phyloP scores from a whole-genome alignment of 75 land plant species.

The Cryptomeria japonica region DNA sequence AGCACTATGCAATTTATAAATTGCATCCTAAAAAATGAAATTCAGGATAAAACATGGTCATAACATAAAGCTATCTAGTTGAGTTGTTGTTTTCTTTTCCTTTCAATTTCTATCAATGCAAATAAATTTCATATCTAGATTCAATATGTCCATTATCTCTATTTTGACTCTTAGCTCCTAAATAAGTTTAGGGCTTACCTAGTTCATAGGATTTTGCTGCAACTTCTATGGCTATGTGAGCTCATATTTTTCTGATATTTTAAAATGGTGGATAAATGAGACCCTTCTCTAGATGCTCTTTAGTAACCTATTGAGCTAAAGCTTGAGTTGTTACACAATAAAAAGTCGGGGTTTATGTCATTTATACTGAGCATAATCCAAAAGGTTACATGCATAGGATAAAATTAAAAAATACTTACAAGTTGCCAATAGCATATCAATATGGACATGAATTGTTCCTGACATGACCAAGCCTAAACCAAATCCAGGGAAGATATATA shows the following conservation, averaged over 20 bases:
- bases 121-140: not conserved
- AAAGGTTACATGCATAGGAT: not conserved
- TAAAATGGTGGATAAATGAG: slow-evolving; percentile 81
- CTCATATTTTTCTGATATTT: slow-evolving; percentile 87
- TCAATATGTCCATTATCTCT: not conserved
- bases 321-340: slow-evolving; percentile 66
- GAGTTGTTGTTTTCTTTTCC: not conserved
- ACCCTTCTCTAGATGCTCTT: slow-evolving; percentile 72
- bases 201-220: slow-evolving; percentile 91
- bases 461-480: slow-evolving; percentile 93
- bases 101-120: not conserved
- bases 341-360: not conserved
- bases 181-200: slow-evolving; percentile 34
- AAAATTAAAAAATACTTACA: slow-evolving; percentile 46
- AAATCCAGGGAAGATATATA: slow-evolving; percentile 93
- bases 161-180: not conserved
- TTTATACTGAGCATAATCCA: not conserved
- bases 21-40: not conserved
- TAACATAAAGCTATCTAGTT: not conserved
- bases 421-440: slow-evolving; percentile 89
- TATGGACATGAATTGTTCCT: slow-evolving; percentile 89
- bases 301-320: slow-evolving; percentile 62
- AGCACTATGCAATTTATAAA: not conserved
- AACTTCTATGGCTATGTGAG: slow-evolving; percentile 78
- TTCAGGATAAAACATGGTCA: not conserved